Percentiles rank a stretch among this genome's conserved stretches.
phyloP scores from a whole-genome alignment of 495 filamentous ascomycete species.

The Letharia lupina region DNA sequence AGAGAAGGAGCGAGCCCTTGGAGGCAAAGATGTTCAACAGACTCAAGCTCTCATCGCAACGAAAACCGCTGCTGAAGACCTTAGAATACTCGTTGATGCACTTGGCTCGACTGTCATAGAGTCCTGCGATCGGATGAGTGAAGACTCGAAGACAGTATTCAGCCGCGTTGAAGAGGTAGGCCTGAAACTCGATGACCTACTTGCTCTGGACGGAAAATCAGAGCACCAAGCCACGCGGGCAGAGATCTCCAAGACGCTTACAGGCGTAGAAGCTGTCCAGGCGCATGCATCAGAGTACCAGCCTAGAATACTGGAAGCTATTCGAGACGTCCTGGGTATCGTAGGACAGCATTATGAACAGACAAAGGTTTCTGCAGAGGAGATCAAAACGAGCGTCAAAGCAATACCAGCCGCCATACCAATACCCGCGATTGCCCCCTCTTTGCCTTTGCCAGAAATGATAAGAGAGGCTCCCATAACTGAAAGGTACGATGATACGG shows the following conservation, averaged over 20 bases:
- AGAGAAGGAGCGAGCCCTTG: slow-evolving; percentile 57
- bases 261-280: slow-evolving; percentile 66
- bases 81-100: slow-evolving; percentile 72
- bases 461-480: slow-evolving; percentile 27
- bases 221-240: slow-evolving; percentile 72
- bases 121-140: slow-evolving; percentile 70
- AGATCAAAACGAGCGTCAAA: slow-evolving; percentile 44
- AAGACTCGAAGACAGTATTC: slow-evolving; percentile 77
- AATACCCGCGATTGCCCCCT: slow-evolving; percentile 39
- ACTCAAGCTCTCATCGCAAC: slow-evolving; percentile 61
- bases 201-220: slow-evolving; percentile 58
- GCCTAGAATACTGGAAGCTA: slow-evolving; percentile 70
- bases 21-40: slow-evolving; percentile 55
- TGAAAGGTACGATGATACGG: slow-evolving; percentile 58
- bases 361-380: slow-evolving; percentile 44
- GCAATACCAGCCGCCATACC: slow-evolving; percentile 45
- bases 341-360: slow-evolving; percentile 75
- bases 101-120: slow-evolving; percentile 79
- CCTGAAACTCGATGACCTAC: slow-evolving; percentile 62
- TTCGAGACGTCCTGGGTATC: slow-evolving; percentile 73
- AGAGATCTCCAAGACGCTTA: slow-evolving; percentile 61
- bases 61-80: slow-evolving; percentile 74
- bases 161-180: slow-evolving; percentile 67
- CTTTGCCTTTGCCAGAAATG: slow-evolving; percentile 33
- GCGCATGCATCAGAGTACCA: slow-evolving; percentile 69